Percentiles rank a stretch among this genome's conserved stretches.
These are phyloP conservation scores for Septoria petroselini DNA, from an alignment of 2,329 filamentous ascomycete species.

Conservation along the genomic window DNA sequence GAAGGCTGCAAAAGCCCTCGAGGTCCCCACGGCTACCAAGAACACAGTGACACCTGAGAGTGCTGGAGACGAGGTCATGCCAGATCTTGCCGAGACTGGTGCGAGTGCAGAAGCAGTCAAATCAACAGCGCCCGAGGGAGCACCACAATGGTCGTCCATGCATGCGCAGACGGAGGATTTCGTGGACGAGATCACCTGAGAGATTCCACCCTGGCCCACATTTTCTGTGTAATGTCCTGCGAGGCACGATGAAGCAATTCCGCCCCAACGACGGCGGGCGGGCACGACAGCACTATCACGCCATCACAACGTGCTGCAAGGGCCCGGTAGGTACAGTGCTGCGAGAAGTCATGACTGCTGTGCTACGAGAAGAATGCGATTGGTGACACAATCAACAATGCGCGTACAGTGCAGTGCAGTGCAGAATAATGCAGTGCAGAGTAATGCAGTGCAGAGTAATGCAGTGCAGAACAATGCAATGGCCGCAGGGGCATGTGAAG, in stretches of 20 bases:
- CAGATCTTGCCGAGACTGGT: conserved; percentile 15
- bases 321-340: conserved; percentile 11
- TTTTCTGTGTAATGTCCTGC: too few species aligned
- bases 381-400: not conserved
- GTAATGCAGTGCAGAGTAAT: too few species aligned
- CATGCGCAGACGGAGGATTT: conserved; percentile 21
- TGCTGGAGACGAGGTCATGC: conserved; percentile 20
- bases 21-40: conserved; percentile 6
- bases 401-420: not conserved
- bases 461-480: too few species aligned
- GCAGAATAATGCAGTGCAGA: too few species aligned
- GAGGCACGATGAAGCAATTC: too few species aligned
- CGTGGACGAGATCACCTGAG: conserved; percentile 17
- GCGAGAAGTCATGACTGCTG: not conserved
- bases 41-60: conserved; percentile 1
- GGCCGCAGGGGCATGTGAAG: too few species aligned
- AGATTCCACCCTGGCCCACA: too few species aligned
- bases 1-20: conserved; percentile 13
- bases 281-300: not conserved
- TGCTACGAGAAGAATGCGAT: not conserved
- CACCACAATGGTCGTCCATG: conserved; percentile 18
- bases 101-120: conserved; percentile 6
- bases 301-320: conserved; percentile 6
- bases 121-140: conserved; percentile 4
- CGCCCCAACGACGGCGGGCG: too few species aligned